Evolutionary conservation across 768 basidiomycete species (phyloP).

Genomic region (Mycena maculata): DNA sequence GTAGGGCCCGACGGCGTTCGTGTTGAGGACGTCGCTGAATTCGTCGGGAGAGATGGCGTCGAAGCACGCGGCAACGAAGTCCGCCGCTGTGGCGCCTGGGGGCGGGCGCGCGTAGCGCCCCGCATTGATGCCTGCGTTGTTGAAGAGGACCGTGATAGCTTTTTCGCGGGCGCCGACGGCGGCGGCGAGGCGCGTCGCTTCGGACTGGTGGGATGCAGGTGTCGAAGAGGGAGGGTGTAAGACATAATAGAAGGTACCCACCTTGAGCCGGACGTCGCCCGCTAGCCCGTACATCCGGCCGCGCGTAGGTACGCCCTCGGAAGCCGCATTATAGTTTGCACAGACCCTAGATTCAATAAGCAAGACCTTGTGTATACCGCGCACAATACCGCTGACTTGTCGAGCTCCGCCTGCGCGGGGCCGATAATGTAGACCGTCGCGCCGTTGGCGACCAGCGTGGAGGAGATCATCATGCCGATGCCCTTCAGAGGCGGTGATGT

Average conservation of each 20-base stretch:
- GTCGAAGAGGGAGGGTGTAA: not conserved
- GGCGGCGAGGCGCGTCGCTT: conserved; percentile 55
- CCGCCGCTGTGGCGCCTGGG: conserved; percentile 45
- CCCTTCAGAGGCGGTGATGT: conserved; percentile 43
- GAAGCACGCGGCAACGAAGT: conserved; percentile 53
- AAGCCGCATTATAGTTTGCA: conserved; percentile 51
- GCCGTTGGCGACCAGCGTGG: conserved; percentile 59
- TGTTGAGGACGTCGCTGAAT: conserved; percentile 50
- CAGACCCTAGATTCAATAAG: conserved; percentile 40
- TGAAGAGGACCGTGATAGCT: conserved; percentile 60
- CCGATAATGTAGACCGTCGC: conserved; percentile 63
- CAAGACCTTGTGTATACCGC: not conserved
- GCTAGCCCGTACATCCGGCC: conserved; percentile 55
- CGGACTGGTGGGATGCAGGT: conserved; percentile 43
- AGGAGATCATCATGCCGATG: conserved; percentile 63
- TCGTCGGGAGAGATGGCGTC: conserved; percentile 50
- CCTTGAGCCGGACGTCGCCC: conserved; percentile 57
- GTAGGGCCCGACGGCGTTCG: conserved; percentile 60
- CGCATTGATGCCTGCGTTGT: conserved; percentile 55
- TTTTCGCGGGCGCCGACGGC: conserved; percentile 51
- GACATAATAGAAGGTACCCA: conserved; percentile 22
- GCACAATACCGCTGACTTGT: conserved; percentile 41
- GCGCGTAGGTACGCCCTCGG: conserved; percentile 38
- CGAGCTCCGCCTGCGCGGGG: conserved; percentile 53
- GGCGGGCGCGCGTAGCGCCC: conserved; percentile 45